Evolutionary conservation across 1,284 basidiomycete species (phyloP), one percentile per base, ranked within the genome.

Genomic region (Puccinia novopanici): DNA sequence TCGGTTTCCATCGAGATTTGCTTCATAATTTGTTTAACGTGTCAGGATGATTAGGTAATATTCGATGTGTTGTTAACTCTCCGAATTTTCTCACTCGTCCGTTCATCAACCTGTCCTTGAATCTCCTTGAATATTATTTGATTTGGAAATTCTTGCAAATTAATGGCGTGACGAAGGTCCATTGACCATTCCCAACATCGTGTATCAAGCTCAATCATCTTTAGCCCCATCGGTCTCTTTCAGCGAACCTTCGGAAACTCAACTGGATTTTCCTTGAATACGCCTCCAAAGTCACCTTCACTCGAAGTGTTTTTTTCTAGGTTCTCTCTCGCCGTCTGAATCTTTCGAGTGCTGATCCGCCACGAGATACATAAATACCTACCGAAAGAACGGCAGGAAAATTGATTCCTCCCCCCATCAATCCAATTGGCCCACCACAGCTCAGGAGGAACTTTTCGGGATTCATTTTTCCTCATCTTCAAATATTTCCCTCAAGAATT

Each of bases 51-150:
- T 57, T 27, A 8, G 6, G 54, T 27, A 27, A 22, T 24, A 57
- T 22, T 24, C n/a, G n/a, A 57, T 24, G 27, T 24, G 34, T 59
- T 3, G 34, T 30, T 59, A 57, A 24, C 54, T 57, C n/a, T 57
- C 57, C 57, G 57, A 24, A 59, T 59, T 59, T 59, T 59, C 57
- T 59, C 57, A 59, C 57, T 59, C 27, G 57, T 59, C 15, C 8
- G 15, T 45, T 6, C 6, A 45, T 59, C 54, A 57, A 57, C n/a
- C 6, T 57, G n/a, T n/a, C n/a, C n/a, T n/a, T n/a, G n/a, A n/a
- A n/a, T n/a, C n/a, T n/a, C 22, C 24, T 24, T 24, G 54, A 45
- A 45, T 8, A 57, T 57, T 57, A n/a, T n/a, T n/a, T n/a, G n/a
- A 24, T 57, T 57, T 57, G 6, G 54, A 57, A 57, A 24, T 5